phyloP scores from a whole-genome alignment of 805 yeast species.

The Starmera quercuum region DNA sequence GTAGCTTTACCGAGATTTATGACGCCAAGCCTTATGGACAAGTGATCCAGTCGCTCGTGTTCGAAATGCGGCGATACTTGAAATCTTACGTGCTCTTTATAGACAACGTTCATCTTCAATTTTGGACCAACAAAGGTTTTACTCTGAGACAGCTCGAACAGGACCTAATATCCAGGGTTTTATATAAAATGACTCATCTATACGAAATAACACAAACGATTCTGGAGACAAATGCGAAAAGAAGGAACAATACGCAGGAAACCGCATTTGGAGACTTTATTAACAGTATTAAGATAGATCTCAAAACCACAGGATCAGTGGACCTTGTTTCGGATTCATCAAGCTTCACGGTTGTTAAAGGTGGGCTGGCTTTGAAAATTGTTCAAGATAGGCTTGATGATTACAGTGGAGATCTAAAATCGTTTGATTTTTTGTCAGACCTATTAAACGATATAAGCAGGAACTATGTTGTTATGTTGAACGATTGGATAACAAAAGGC shows the following conservation, averaged over 20 bases:
- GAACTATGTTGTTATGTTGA: slow-evolving; percentile 60
- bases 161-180: slow-evolving; percentile 28
- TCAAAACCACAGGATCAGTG: slow-evolving; percentile 33
- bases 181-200: slow-evolving; percentile 41
- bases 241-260: slow-evolving; percentile 24
- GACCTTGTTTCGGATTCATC: slow-evolving; percentile 47
- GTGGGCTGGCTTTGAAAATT: slow-evolving; percentile 64
- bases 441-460: slow-evolving; percentile 52
- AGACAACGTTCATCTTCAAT: slow-evolving; percentile 44
- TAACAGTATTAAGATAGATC: slow-evolving; percentile 29
- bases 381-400: slow-evolving; percentile 50
- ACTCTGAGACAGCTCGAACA: slow-evolving; percentile 56
- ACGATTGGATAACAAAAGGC: slow-evolving; percentile 76
- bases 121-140: slow-evolving; percentile 39
- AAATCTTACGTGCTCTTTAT: slow-evolving; percentile 26
- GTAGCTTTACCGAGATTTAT: slow-evolving; percentile 54
- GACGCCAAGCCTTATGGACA: slow-evolving; percentile 53
- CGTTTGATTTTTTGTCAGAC: slow-evolving; percentile 41
- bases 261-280: slow-evolving; percentile 35
- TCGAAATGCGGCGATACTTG: slow-evolving; percentile 41
- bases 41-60: slow-evolving; percentile 67
- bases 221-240: slow-evolving; percentile 34
- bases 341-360: slow-evolving; percentile 54
- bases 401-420: slow-evolving; percentile 58
- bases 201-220: slow-evolving; percentile 50